A percentile compares a stretch with the other conserved stretches of the same genome.
These are phyloP conservation scores for Melastoma candidum DNA, from an alignment of 441 rosid genomes.

Conservation along the genomic window DNA sequence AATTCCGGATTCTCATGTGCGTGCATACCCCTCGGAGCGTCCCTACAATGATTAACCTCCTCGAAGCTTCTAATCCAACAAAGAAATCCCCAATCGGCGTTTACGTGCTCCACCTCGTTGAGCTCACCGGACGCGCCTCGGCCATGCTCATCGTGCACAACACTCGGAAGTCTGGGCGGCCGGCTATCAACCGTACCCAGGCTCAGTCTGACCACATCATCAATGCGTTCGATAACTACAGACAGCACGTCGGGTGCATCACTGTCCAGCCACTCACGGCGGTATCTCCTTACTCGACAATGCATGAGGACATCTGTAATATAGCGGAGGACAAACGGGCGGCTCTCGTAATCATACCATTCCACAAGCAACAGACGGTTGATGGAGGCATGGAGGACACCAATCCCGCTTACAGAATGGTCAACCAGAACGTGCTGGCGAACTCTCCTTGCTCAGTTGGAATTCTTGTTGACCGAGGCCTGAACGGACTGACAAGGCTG, in stretches of 20 bases:
- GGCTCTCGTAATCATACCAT: constrained; percentile 35
- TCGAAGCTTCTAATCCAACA: constrained; percentile 24
- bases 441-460: constrained; percentile 37
- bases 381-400: constrained; percentile 18
- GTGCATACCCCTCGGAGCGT: constrained; percentile 20
- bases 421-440: constrained; percentile 31
- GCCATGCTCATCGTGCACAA: constrained; percentile 29
- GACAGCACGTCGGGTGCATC: constrained; percentile 11
- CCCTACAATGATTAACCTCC: constrained; percentile 22
- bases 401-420: constrained; percentile 17
- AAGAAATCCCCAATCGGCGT: constrained; percentile 23
- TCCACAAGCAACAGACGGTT: constrained; percentile 19
- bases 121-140: constrained; percentile 31
- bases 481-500: not conserved
- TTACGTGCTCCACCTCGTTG: constrained; percentile 28
- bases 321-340: constrained; percentile 36
- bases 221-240: constrained; percentile 18
- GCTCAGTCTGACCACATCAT: constrained; percentile 20
- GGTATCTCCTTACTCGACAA: constrained; percentile 25
- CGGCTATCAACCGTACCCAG: not conserved
- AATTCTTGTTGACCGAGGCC: constrained; percentile 27
- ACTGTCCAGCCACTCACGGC: constrained; percentile 19
- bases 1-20: constrained; percentile 28
- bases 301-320: constrained; percentile 42
- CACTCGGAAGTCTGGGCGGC: constrained; percentile 1